A percentile compares a stretch with the other conserved stretches of the same genome.
phyloP scores from a whole-genome alignment of 805 yeast genomes.

The Yarrowia sp. region DNA sequence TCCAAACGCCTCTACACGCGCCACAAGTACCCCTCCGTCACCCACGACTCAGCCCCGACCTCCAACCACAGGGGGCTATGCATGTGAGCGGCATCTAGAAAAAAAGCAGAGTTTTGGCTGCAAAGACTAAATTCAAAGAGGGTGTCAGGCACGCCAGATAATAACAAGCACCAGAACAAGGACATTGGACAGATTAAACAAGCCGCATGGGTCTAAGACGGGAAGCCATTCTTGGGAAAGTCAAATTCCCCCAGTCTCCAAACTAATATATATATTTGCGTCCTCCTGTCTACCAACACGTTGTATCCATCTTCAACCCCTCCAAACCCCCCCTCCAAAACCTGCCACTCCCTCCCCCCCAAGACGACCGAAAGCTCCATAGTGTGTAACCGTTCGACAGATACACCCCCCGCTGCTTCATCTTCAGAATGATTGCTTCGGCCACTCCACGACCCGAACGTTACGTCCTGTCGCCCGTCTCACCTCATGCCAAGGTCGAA shows the following conservation, averaged over 20 bases:
- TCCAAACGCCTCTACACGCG: not conserved
- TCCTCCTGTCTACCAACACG: not conserved
- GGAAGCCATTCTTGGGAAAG: conserved; percentile 24
- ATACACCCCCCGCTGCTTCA: not conserved
- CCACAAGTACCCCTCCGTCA: not conserved
- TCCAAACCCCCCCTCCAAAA: not conserved
- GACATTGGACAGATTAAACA: conserved; percentile 26
- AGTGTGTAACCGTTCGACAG: too few relatives aligned
- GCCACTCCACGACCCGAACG: conserved; percentile 21
- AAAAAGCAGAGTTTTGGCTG: conserved; percentile 12
- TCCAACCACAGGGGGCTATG: not conserved
- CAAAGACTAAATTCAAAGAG: not conserved
- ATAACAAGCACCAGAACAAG: conserved; percentile 9
- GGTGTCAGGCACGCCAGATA: conserved; percentile 25
- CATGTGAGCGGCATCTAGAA: conserved; percentile 24
- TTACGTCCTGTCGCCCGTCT: conserved; percentile 19
- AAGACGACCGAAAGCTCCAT: not conserved
- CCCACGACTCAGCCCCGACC: not conserved
- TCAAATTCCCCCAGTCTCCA: conserved; percentile 10
- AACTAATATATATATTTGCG: conserved; percentile 14
- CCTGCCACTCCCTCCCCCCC: not conserved
- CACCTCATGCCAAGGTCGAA: conserved; percentile 27
- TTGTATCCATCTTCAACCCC: not conserved
- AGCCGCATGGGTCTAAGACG: conserved; percentile 26
- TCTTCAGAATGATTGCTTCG: conserved; percentile 21